Base-by-base conservation (phyloP, 2,329 filamentous ascomycete genomes). In the Colletotrichum limetticola region DNA sequence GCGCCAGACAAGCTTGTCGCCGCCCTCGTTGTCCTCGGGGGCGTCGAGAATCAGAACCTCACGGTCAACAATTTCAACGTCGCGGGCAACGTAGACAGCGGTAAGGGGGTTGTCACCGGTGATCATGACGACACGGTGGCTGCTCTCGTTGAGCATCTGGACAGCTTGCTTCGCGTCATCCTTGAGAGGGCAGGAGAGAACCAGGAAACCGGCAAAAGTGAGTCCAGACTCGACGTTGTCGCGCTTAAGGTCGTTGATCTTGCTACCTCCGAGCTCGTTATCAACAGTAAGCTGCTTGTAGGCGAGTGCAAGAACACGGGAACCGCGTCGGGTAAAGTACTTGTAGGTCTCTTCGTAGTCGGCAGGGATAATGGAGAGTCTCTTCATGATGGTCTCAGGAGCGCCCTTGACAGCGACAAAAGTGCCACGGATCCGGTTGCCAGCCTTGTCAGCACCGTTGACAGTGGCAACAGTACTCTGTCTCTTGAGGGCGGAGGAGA, bases 341-440 rank as follows among this genome's bases (percentile, higher is more conserved):
- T 98, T 99, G 90, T 92, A 99, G 0, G 97, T 99, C 84, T 98
- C 97, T 81, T 99, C 97, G 79, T 99, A 99, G 80, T 97, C 91
- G 1, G 91, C 88, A 8, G 97, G 97, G 11, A 95, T 90, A 42
- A 92, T 89, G 46, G 94, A 89, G 74, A 99, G 88, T 94, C 98
- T 98, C 80, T 94, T 95, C 83, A 94, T 92, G 78, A 99, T 98
- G 0, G 97, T 99, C 85, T 99, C 97, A 1, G 97, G 97, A 8
- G 97, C 97, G 80, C 97, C 97, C 86, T 99, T 99, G 76, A 98
- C 97, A 81, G 92, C 95, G 67, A 95, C 96, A 80, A 99, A 98
- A 0, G 97, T 98, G 75, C 94, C 93, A 80, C 91, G 94, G 73
- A 92, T 86, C 83, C 93, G 96, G 81, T 92, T 92, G 22, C 93